phyloP scores from a whole-genome alignment of 2,329 filamentous ascomycete genomes.

The Cercospora zeae-maydis region DNA sequence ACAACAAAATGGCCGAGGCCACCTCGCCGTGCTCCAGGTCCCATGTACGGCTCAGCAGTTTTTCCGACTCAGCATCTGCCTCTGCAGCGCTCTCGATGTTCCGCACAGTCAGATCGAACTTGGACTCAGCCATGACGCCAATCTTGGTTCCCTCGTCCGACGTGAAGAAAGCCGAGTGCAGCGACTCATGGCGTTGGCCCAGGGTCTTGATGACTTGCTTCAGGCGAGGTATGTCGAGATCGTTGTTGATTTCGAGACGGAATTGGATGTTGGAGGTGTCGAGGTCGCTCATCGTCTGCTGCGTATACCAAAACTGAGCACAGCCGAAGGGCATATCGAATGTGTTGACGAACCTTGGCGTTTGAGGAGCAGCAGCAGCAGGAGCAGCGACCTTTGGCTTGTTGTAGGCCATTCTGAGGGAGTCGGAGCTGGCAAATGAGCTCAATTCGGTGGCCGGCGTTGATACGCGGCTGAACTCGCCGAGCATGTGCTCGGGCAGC shows the following conservation, averaged over 20 bases:
- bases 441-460: not conserved
- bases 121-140: not conserved
- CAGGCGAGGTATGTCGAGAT: not conserved
- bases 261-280: not conserved
- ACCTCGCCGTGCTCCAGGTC: not conserved
- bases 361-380: slow-evolving; percentile 28
- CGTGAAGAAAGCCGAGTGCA: not conserved
- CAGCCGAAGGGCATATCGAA: slow-evolving; percentile 33
- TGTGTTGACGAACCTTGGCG: slow-evolving; percentile 35
- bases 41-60: not conserved
- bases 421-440: not conserved
- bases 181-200: not conserved
- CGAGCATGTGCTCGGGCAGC: not conserved
- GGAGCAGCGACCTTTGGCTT: not conserved
- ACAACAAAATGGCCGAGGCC: not conserved
- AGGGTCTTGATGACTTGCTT: not conserved
- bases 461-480: not conserved
- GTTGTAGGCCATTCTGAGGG: not conserved
- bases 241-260: not conserved
- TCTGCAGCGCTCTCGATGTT: not conserved
- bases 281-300: not conserved
- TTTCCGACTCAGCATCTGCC: not conserved
- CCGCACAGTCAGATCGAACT: not conserved
- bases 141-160: not conserved
- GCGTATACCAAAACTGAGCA: not conserved